Evolutionary conservation across 2,329 filamentous ascomycete genomes (phyloP).

Genomic region (Paraphoma chrysanthemicola): DNA sequence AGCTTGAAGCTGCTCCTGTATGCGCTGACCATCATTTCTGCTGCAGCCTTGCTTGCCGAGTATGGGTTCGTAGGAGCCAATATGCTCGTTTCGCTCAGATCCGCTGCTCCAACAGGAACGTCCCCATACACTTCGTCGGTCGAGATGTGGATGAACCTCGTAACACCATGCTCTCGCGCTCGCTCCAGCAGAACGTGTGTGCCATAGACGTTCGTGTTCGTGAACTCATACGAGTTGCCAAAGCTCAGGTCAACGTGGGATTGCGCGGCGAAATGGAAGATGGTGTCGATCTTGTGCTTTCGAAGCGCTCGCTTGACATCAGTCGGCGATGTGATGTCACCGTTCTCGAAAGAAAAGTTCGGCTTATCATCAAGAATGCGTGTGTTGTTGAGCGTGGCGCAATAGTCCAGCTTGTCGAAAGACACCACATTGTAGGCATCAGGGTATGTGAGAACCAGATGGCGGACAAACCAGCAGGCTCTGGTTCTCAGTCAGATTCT

Average conservation of each 20-base stretch:
- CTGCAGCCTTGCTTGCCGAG: slow-evolving; percentile 79
- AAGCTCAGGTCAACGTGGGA: slow-evolving; percentile 85
- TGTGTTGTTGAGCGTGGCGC: slow-evolving; percentile 81
- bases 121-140: slow-evolving; percentile 89
- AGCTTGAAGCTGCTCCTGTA: slow-evolving; percentile 84
- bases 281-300: slow-evolving; percentile 75
- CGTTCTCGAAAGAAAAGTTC: slow-evolving; percentile 82
- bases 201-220: slow-evolving; percentile 80
- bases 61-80: slow-evolving; percentile 84
- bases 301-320: slow-evolving; percentile 76
- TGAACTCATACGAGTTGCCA: slow-evolving; percentile 82
- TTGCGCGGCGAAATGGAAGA: slow-evolving; percentile 87
- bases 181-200: slow-evolving; percentile 84
- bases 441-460: slow-evolving; percentile 76
- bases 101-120: slow-evolving; percentile 73
- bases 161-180: slow-evolving; percentile 73
- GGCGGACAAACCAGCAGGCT: slow-evolving; percentile 82
- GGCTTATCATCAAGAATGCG: slow-evolving; percentile 68
- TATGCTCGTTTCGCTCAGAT: slow-evolving; percentile 75
- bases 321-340: slow-evolving; percentile 75
- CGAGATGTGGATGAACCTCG: slow-evolving; percentile 80
- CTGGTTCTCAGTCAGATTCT: slow-evolving; percentile 52
- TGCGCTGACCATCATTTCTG: slow-evolving; percentile 87
- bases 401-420: slow-evolving; percentile 87
- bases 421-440: slow-evolving; percentile 79